Base-by-base conservation (phyloP, 495 filamentous ascomycete genomes). In the Lepraria neglecta region DNA sequence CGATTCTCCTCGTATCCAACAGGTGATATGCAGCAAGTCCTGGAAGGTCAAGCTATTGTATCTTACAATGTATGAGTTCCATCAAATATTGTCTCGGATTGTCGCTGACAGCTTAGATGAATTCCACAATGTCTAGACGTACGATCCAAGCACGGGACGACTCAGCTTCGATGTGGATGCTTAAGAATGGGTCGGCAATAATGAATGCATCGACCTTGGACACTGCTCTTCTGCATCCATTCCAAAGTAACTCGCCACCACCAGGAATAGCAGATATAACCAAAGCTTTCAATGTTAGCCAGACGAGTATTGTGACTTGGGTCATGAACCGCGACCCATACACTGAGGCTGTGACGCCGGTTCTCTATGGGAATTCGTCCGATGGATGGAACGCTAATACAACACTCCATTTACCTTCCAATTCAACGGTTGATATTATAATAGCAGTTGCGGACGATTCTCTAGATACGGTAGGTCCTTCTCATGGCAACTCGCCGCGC, bases 321-420 rank as follows among this genome's bases (percentile, higher is more conserved):
- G 17, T 47, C 9, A 47, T 47, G 10, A 47, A 47, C 15, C 17
- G 21, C 6, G 45, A n/a, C 45, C 45, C 45, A n/a, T 47, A 47
- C 6, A 3, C 6, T 6, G 45, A n/a, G 45, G 6, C 45, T 47
- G 6, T 6, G 15, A 24, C 15, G 21, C 45, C 45, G 45, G 15
- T 47, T 24, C 6, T 47, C 15, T 47, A 47, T 47, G 45, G 45
- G 21, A 47, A 47, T 24, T 6, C 17, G 15, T 47, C 45, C 15
- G 45, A 47, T 7, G 45, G 45, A n/a, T 47, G 45, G 45, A 47
- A n/a, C 45, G 45, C 45, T 7, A n/a, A n/a, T n/a, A 47, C 45
- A 6, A 47, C 45, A n/a, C 15, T 14, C 17, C 45, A 47, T 24
- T n/a, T 47, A 6, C 45, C 45, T 3, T 10, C 21, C 45, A 47